Evolutionary conservation across 1,284 basidiomycete genomes (phyloP).

Genomic region (Leccinum pachyderme): DNA sequence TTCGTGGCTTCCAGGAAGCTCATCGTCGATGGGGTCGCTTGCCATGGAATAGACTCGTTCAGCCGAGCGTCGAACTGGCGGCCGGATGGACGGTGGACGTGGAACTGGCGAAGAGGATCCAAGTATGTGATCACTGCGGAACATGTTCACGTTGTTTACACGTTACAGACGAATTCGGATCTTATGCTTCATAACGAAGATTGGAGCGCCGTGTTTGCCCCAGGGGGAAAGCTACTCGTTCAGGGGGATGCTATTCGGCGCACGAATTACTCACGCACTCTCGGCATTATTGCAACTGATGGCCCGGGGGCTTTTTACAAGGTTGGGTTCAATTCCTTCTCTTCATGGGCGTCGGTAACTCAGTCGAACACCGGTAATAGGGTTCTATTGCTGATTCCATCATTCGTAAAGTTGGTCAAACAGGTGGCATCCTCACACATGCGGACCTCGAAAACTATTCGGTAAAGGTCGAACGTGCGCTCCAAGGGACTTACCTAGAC

Average conservation of each 20-base stretch:
- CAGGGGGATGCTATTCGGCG: conserved; percentile 76
- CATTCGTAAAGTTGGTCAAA: conserved; percentile 60
- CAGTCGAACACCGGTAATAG: conserved; percentile 31
- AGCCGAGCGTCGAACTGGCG: conserved; percentile 75
- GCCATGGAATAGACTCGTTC: conserved; percentile 75
- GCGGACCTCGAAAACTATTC: conserved; percentile 71
- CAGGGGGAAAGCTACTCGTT: conserved; percentile 65
- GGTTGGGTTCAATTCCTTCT: conserved; percentile 39
- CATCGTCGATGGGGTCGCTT: conserved; percentile 78
- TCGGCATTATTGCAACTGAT: conserved; percentile 61
- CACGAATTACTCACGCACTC: conserved; percentile 67
- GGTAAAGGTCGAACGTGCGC: conserved; percentile 69
- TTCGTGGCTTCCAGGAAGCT: conserved; percentile 79
- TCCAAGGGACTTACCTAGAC: conserved; percentile 74
- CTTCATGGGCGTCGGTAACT: conserved; percentile 15
- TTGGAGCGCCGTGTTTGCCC: conserved; percentile 81
- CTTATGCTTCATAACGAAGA: conserved; percentile 77
- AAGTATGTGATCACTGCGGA: conserved; percentile 43
- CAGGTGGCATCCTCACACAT: conserved; percentile 78
- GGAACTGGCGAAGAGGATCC: conserved; percentile 73
- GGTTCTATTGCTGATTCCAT: conserved; percentile 77
- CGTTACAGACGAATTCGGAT: conserved; percentile 44
- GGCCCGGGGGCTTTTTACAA: conserved; percentile 77
- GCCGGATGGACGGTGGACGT: conserved; percentile 73
- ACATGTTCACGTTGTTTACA: conserved; percentile 11